Conservation (phyloP, 495 filamentous ascomycete genomes). For the Xylaria curta region DNA sequence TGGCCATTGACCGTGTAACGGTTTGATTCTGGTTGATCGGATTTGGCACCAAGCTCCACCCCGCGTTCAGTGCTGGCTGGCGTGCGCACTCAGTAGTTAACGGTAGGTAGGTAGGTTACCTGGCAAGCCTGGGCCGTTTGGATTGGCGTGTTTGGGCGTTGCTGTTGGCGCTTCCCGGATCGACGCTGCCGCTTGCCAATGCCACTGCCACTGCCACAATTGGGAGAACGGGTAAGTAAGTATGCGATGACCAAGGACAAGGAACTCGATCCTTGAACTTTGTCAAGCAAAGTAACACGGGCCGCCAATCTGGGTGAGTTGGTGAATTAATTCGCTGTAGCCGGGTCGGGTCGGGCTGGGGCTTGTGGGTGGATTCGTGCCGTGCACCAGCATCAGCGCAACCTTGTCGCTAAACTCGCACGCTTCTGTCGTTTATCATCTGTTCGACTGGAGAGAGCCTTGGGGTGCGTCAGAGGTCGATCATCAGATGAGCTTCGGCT, state of each 20-base stretch:
- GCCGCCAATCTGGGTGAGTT: not conserved
- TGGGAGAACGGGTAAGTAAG: not conserved
- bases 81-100: too few species aligned
- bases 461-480: constrained; percentile 2
- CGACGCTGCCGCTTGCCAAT: constrained; percentile 16
- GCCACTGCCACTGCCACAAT: not conserved
- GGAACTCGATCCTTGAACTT: not conserved
- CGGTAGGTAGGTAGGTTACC: too few species aligned
- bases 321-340: too few species aligned
- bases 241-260: not conserved
- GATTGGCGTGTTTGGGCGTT: not conserved
- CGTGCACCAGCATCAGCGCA: too few species aligned
- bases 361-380: not conserved
- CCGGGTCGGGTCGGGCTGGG: not conserved
- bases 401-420: constrained; percentile 8
- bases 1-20: constrained; percentile 20
- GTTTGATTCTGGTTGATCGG: constrained; percentile 21
- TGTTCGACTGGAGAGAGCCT: not conserved
- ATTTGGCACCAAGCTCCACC: constrained; percentile 19
- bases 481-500: constrained; percentile 7
- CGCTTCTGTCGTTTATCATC: not conserved
- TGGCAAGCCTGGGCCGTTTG: not conserved
- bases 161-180: constrained; percentile 19
- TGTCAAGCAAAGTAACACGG: constrained; percentile 3
- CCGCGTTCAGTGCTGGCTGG: not conserved